phyloP scores from a whole-genome alignment of 2,329 filamentous ascomycete species.

The Apiospora arundinis region DNA sequence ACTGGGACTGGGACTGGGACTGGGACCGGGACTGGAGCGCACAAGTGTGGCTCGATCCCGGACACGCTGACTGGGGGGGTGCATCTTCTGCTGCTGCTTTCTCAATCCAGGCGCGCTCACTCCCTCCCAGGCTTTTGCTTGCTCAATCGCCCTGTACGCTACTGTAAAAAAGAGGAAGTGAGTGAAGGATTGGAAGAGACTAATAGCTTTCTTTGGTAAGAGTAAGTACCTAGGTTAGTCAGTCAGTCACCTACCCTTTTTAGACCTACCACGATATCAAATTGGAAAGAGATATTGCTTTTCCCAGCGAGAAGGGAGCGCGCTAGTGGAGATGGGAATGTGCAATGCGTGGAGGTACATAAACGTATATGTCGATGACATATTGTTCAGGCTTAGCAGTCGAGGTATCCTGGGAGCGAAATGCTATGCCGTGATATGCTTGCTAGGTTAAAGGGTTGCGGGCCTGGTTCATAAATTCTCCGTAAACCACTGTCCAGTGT shows the following conservation, averaged over 20 bases:
- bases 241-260: background rate
- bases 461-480: conserved; percentile 22
- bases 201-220: background rate
- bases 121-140: background rate
- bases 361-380: conserved; percentile 14
- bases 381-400: conserved; percentile 19
- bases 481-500: conserved; percentile 15
- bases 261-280: background rate
- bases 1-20: background rate
- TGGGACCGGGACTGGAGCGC: no score
- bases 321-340: conserved; percentile 9
- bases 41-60: conserved; percentile 21
- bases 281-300: background rate
- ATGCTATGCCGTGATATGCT: conserved; percentile 21
- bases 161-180: background rate
- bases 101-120: conserved; percentile 5
- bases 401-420: conserved; percentile 20
- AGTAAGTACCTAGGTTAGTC: background rate
- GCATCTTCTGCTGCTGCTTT: conserved; percentile 4
- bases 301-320: background rate
- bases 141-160: background rate
- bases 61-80: conserved; percentile 15
- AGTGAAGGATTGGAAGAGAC: no score
- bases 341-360: conserved; percentile 11
- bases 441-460: conserved; percentile 18